Percentiles rank a stretch among this genome's conserved stretches.
Evolutionary conservation across 2,329 filamentous ascomycete species (phyloP).

Genomic region (Calonectria pseudoturangicola): DNA sequence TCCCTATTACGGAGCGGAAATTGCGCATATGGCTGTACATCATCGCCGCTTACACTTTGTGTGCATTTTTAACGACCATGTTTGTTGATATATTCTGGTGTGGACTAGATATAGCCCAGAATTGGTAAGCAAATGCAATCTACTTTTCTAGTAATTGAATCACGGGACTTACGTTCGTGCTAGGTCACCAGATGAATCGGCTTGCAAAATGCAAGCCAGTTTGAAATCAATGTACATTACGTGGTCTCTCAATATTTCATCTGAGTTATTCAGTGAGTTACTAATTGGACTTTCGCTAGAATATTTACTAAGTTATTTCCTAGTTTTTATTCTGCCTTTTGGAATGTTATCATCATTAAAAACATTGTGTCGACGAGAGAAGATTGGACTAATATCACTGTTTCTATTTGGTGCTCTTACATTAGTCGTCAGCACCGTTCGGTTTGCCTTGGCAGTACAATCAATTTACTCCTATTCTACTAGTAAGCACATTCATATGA

Average conservation of each 20-base stretch:
- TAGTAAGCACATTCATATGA: not conserved
- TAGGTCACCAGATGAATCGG: not conserved
- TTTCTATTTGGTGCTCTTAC: not conserved
- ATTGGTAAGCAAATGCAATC: not conserved
- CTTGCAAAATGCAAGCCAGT: not conserved
- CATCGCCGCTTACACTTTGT: not conserved
- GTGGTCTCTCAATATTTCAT: conserved; percentile 7
- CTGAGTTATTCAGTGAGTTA: not conserved
- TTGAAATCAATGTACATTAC: not conserved
- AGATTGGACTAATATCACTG: not conserved
- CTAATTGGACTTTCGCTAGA: too few relatives aligned
- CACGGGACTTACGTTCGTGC: not conserved
- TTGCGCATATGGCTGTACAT: not conserved
- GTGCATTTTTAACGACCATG: not conserved
- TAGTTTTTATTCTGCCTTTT: not conserved
- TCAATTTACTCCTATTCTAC: not conserved
- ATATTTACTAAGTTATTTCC: too few relatives aligned
- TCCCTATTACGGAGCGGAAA: not conserved
- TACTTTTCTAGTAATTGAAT: not conserved
- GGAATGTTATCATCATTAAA: conserved; percentile 17
- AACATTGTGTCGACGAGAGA: not conserved
- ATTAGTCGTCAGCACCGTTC: not conserved
- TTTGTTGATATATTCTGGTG: conserved; percentile 23
- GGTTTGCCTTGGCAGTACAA: not conserved
- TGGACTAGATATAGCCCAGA: not conserved